Evolutionary conservation across 495 filamentous ascomycete genomes (phyloP).

Genomic region (Recurvomyces mirabilis): DNA sequence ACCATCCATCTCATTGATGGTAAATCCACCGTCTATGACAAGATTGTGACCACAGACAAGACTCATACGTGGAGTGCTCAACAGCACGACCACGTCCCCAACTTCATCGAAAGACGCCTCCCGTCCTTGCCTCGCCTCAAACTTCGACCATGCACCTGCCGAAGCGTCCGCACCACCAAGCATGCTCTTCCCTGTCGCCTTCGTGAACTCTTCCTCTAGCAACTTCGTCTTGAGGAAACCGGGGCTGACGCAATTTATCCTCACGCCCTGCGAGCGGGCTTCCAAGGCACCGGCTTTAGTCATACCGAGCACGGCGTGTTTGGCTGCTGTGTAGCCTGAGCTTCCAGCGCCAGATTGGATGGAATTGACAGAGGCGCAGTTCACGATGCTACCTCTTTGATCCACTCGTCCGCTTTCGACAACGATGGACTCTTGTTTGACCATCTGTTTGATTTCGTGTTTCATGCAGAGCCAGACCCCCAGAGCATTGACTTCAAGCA

Average conservation of each 20-base stretch:
- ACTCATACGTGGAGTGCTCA: slow-evolving; percentile 34
- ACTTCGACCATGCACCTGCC: slow-evolving; percentile 15
- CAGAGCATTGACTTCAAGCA: slow-evolving; percentile 27
- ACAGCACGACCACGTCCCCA: slow-evolving; percentile 34
- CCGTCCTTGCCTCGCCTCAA: slow-evolving; percentile 30
- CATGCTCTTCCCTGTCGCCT: slow-evolving; percentile 17
- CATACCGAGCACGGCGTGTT: slow-evolving; percentile 41
- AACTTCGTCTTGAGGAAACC: slow-evolving; percentile 36
- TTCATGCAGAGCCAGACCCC: slow-evolving; percentile 28
- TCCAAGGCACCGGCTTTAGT: slow-evolving; percentile 26
- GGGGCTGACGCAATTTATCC: slow-evolving; percentile 38
- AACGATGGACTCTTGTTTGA: slow-evolving; percentile 26
- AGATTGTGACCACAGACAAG: slow-evolving; percentile 25
- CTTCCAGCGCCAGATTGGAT: slow-evolving; percentile 28
- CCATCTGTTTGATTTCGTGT: slow-evolving; percentile 31
- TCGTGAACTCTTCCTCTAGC: slow-evolving; percentile 22
- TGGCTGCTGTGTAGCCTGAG: slow-evolving; percentile 36
- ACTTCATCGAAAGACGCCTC: slow-evolving; percentile 34
- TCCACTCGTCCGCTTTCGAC: slow-evolving; percentile 19
- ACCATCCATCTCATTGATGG: slow-evolving; percentile 10
- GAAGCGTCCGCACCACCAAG: background rate
- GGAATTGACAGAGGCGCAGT: slow-evolving; percentile 37
- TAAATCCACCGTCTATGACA: slow-evolving; percentile 15
- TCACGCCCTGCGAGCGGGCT: slow-evolving; percentile 31
- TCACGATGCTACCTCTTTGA: slow-evolving; percentile 38